Evolutionary conservation across 2,329 filamentous ascomycete genomes (phyloP).

Genomic region (Hortaea sp.): DNA sequence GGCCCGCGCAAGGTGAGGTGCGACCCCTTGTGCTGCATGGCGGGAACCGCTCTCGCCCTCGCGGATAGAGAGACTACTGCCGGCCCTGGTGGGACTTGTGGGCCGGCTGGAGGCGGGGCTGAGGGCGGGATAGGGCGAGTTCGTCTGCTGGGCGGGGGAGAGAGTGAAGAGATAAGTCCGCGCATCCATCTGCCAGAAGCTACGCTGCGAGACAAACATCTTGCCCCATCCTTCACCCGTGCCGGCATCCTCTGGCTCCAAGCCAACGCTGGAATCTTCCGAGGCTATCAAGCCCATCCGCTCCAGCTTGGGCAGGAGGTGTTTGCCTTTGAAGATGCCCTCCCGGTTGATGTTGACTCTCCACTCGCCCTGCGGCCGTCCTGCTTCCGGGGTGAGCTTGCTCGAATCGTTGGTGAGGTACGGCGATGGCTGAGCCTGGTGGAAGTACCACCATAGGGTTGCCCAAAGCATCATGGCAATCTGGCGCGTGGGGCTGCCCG

Average conservation of each 20-base stretch:
- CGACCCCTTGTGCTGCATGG: slow-evolving; percentile 6
- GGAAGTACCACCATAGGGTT: slow-evolving; percentile 94
- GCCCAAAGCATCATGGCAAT: slow-evolving; percentile 97
- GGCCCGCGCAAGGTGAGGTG: slow-evolving; percentile 12
- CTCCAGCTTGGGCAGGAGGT: slow-evolving; percentile 81
- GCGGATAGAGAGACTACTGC: slow-evolving; percentile 4
- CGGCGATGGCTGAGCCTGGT: slow-evolving; percentile 64
- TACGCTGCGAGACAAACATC: slow-evolving; percentile 71
- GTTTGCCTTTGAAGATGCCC: slow-evolving; percentile 75
- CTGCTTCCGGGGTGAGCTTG: slow-evolving; percentile 52
- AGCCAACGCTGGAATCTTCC: slow-evolving; percentile 64
- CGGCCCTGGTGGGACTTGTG: slow-evolving; percentile 34
- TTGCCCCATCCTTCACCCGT: slow-evolving; percentile 58
- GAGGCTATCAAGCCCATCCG: slow-evolving; percentile 78
- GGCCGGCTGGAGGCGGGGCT: slow-evolving; percentile 44
- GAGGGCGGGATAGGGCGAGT: slow-evolving; percentile 38
- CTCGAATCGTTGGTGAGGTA: slow-evolving; percentile 54
- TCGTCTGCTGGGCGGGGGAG: slow-evolving; percentile 42
- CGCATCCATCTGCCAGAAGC: slow-evolving; percentile 88
- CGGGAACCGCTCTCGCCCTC: background rate
- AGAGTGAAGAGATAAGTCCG: slow-evolving; percentile 81
- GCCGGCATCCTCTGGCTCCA: slow-evolving; percentile 46
- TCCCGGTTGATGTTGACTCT: slow-evolving; percentile 72
- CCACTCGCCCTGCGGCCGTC: slow-evolving; percentile 78
- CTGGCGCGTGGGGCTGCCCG: slow-evolving; percentile 72